Conservation (phyloP, 495 filamentous ascomycete species). For the Lepraria neglecta region DNA sequence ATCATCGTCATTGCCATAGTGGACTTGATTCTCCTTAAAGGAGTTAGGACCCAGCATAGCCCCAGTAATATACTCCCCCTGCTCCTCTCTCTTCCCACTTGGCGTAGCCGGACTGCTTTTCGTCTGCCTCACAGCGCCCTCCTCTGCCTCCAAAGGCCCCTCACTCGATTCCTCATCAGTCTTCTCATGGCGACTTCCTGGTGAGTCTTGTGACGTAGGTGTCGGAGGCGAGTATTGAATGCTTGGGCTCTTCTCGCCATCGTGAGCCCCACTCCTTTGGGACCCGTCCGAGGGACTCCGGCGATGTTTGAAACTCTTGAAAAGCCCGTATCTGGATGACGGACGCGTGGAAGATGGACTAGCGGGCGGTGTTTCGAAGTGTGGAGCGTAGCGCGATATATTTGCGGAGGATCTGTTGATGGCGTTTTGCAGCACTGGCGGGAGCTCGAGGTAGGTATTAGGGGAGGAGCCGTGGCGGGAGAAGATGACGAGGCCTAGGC, state of each 20-base stretch:
- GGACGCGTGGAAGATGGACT: constrained; percentile 44
- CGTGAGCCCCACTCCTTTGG: constrained; percentile 31
- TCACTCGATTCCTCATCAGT: constrained; percentile 7
- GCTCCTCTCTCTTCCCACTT: constrained; percentile 14
- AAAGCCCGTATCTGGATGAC: constrained; percentile 36
- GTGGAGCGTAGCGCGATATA: constrained; percentile 30
- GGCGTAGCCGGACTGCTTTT: constrained; percentile 24
- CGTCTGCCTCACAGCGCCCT: constrained; percentile 24
- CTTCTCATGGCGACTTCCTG: not conserved
- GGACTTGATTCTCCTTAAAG: not conserved
- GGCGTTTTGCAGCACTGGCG: constrained; percentile 49
- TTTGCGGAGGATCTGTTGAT: constrained; percentile 41
- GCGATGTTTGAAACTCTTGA: constrained; percentile 17
- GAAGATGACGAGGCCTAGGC: constrained; percentile 83
- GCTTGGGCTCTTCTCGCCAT: constrained; percentile 35
- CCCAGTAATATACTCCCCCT: not conserved
- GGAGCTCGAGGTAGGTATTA: constrained; percentile 45
- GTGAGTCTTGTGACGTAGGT: constrained; percentile 24
- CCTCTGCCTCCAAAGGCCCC: constrained; percentile 27
- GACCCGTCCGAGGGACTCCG: constrained; percentile 35
- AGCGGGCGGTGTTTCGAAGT: constrained; percentile 39
- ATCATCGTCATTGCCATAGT: not conserved
- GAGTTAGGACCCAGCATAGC: not conserved
- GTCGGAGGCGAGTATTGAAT: constrained; percentile 45
- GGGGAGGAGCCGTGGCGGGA: constrained; percentile 38